Evolutionary conservation across 1,284 basidiomycete species (phyloP).

Genomic region (Pseudozyma sp.): DNA sequence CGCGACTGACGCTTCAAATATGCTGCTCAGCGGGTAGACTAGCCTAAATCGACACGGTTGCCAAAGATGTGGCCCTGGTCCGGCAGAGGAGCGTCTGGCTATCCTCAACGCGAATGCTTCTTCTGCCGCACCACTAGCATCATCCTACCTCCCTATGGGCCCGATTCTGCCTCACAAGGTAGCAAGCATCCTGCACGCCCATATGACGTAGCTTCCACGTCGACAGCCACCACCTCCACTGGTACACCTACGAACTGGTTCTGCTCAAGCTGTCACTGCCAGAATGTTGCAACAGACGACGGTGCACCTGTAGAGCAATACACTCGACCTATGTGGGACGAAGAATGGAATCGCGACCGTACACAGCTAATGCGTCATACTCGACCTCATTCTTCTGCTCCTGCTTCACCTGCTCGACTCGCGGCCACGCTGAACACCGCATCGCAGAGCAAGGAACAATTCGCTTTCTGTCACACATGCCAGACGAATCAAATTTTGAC

Average conservation of each 20-base stretch:
- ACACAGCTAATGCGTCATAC: slow-evolving; percentile 29
- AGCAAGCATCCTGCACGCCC: not conserved
- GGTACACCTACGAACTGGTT: slow-evolving; percentile 58
- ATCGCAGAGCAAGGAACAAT: not conserved
- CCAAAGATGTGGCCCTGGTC: slow-evolving; percentile 28
- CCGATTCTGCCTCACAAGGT: not conserved
- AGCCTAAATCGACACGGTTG: not conserved
- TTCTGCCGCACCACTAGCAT: slow-evolving; percentile 53
- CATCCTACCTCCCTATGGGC: slow-evolving; percentile 53
- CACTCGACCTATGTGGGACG: slow-evolving; percentile 55
- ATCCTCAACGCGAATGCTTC: slow-evolving; percentile 53
- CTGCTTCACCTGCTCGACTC: not conserved
- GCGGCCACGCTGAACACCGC: not conserved
- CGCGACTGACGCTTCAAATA: too few species aligned
- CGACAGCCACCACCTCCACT: slow-evolving; percentile 40
- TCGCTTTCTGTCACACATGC: slow-evolving; percentile 60
- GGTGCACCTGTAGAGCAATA: slow-evolving; percentile 47
- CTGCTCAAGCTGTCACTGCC: slow-evolving; percentile 58
- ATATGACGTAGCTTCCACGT: slow-evolving; percentile 18
- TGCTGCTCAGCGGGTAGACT: not conserved
- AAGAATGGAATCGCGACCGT: slow-evolving; percentile 39
- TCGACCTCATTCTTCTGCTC: not conserved
- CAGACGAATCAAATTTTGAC: slow-evolving; percentile 62
- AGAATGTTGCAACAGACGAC: slow-evolving; percentile 45
- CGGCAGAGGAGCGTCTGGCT: slow-evolving; percentile 28